phyloP scores from a whole-genome alignment of 2,329 filamentous ascomycete species.

The Zelopaecilomyces penicillatus region DNA sequence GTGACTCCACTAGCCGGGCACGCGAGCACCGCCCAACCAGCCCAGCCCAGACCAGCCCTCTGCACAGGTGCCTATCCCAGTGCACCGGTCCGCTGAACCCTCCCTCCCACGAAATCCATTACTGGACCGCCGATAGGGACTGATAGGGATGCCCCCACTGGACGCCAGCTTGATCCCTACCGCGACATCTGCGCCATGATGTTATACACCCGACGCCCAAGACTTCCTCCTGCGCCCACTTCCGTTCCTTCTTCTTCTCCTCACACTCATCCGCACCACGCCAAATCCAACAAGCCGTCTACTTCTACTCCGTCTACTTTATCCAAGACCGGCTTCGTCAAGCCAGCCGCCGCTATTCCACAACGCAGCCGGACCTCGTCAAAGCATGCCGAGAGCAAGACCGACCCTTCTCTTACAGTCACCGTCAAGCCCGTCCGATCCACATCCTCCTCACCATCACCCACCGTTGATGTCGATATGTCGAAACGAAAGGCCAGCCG shows the following conservation, averaged over 20 bases:
- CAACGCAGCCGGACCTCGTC: conserved; percentile 14
- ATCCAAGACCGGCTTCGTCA: background rate
- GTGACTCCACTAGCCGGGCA: too few species aligned
- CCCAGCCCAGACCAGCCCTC: background rate
- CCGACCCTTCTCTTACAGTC: conserved; percentile 10
- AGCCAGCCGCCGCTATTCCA: conserved; percentile 6
- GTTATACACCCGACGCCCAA: conserved; percentile 5
- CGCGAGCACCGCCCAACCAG: too few species aligned
- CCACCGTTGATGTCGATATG: conserved; percentile 23
- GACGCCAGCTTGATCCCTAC: conserved; percentile 4
- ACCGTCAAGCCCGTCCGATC: conserved; percentile 12
- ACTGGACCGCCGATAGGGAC: background rate
- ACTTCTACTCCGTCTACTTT: background rate
- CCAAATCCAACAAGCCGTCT: background rate
- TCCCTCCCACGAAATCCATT: background rate
- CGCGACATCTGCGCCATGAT: conserved; percentile 7
- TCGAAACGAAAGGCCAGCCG: conserved; percentile 26
- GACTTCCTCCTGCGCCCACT: conserved; percentile 4
- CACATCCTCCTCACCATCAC: conserved; percentile 6
- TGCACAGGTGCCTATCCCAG: conserved; percentile 1
- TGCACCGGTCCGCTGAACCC: conserved; percentile 4
- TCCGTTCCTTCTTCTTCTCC: background rate
- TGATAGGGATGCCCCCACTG: conserved; percentile 7
- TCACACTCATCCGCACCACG: background rate
- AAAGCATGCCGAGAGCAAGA: conserved; percentile 22